A percentile compares a stretch with the other conserved stretches of the same genome.
Conservation (phyloP, 129 eudicot species). For the Tagetes patula region DNA sequence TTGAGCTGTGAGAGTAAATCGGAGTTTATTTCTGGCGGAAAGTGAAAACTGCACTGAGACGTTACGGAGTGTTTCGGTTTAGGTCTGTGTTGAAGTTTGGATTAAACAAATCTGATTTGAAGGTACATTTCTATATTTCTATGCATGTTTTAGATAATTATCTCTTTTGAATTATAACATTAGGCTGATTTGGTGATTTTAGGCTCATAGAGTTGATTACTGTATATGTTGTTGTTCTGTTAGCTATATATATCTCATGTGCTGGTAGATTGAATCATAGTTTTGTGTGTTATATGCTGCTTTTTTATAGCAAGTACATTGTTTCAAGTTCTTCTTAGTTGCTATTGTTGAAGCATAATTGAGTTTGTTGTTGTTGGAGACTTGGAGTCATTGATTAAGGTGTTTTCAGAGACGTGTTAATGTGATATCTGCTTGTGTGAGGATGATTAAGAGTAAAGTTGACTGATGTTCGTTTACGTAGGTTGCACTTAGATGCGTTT, state of each 20-base stretch:
- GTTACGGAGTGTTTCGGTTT: background rate
- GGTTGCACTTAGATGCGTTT: background rate
- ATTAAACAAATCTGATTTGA: background rate
- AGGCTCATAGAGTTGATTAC: background rate
- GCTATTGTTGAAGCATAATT: background rate
- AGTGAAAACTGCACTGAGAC: background rate
- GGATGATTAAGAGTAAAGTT: background rate
- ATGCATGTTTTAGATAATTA: background rate
- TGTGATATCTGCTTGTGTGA: background rate
- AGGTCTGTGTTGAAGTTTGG: slow-evolving; percentile 10
- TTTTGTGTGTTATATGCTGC: slow-evolving; percentile 2
- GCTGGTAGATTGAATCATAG: background rate
- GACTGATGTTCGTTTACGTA: background rate
- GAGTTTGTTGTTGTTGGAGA: background rate
- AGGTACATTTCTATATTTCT: background rate
- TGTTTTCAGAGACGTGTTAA: background rate
- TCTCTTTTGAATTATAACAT: background rate
- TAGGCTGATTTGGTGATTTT: background rate
- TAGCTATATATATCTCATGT: background rate
- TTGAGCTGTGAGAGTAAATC: slow-evolving; percentile 9
- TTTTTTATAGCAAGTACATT: background rate
- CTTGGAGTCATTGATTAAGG: background rate
- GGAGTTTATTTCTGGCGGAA: slow-evolving; percentile 8
- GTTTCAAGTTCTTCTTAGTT: background rate
- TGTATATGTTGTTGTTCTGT: background rate